A percentile compares a stretch with the other conserved stretches of the same genome.
phyloP scores from a whole-genome alignment of 306 rosid genomes.

The Citrullus amarus region DNA sequence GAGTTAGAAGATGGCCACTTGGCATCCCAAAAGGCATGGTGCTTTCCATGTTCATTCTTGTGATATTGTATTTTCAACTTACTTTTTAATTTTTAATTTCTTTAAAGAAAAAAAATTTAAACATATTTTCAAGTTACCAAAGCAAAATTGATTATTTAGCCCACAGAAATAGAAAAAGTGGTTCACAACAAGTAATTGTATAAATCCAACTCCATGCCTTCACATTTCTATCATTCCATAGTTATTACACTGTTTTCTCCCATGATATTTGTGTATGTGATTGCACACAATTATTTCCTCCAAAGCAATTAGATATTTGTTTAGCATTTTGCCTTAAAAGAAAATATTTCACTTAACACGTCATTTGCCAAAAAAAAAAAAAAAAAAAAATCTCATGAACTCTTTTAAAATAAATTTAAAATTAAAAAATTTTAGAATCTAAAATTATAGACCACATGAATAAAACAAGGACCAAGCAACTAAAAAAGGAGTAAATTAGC shows the following conservation, averaged over 20 bases:
- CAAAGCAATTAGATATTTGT: not conserved
- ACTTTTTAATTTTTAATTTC: too few relatives aligned
- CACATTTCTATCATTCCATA: not conserved
- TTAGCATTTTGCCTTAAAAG: not conserved
- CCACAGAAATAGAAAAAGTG: slow-evolving; percentile 5
- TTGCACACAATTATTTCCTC: not conserved
- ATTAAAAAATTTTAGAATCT: too few relatives aligned
- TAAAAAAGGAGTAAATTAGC: not conserved
- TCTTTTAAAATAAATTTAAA: too few relatives aligned
- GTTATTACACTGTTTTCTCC: not conserved
- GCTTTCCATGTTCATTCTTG: slow-evolving; percentile 6
- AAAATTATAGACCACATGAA: too few relatives aligned
- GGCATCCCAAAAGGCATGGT: not conserved
- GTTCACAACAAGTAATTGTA: not conserved
- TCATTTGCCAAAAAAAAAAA: not conserved
- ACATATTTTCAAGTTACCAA: not conserved
- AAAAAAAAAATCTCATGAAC: not conserved
- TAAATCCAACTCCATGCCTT: not conserved
- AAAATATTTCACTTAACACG: not conserved
- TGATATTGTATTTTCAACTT: not conserved
- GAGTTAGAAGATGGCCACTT: slow-evolving; percentile 2
- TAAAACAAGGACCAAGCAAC: too few relatives aligned
- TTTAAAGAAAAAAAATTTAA: too few relatives aligned
- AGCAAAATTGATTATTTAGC: not conserved
- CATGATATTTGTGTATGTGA: not conserved